These are phyloP conservation scores for Suhomyces kilbournensis DNA, from an alignment of 805 yeast species.

Conservation along the genomic window DNA sequence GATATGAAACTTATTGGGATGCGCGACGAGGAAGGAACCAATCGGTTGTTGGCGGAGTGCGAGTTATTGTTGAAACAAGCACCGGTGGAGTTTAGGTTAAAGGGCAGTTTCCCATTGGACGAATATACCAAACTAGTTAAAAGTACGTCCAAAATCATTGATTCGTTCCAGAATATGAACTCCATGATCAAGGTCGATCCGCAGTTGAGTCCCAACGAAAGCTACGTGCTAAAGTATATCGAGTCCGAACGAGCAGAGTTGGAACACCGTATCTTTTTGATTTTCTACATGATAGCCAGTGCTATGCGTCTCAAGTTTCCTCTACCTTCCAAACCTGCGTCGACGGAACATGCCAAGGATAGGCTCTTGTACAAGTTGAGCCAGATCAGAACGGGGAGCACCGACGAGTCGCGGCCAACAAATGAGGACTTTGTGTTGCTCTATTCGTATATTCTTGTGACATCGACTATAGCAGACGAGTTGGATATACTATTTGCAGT, in stretches of 20 bases:
- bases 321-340: slow-evolving; percentile 71
- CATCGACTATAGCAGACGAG: slow-evolving; percentile 64
- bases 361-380: slow-evolving; percentile 63
- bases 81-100: slow-evolving; percentile 69
- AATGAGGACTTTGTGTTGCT: slow-evolving; percentile 76
- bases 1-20: slow-evolving; percentile 37
- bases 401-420: slow-evolving; percentile 31
- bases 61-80: slow-evolving; percentile 64
- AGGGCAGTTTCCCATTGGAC: slow-evolving; percentile 64
- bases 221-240: slow-evolving; percentile 52
- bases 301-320: slow-evolving; percentile 76
- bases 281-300: slow-evolving; percentile 76
- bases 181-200: slow-evolving; percentile 66
- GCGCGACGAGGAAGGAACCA: slow-evolving; percentile 45
- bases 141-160: slow-evolving; percentile 63
- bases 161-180: slow-evolving; percentile 71
- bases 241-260: slow-evolving; percentile 62
- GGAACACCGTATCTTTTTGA: slow-evolving; percentile 67
- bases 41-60: slow-evolving; percentile 57
- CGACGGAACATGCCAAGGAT: slow-evolving; percentile 71
- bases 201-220: slow-evolving; percentile 49
- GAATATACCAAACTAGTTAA: slow-evolving; percentile 50
- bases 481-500: slow-evolving; percentile 53
- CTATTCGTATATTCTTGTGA: slow-evolving; percentile 71
- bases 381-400: slow-evolving; percentile 44